Percentiles rank a stretch among this genome's conserved stretches.
Conservation (phyloP, 495 filamentous ascomycete genomes). For the Penicillium daleae region DNA sequence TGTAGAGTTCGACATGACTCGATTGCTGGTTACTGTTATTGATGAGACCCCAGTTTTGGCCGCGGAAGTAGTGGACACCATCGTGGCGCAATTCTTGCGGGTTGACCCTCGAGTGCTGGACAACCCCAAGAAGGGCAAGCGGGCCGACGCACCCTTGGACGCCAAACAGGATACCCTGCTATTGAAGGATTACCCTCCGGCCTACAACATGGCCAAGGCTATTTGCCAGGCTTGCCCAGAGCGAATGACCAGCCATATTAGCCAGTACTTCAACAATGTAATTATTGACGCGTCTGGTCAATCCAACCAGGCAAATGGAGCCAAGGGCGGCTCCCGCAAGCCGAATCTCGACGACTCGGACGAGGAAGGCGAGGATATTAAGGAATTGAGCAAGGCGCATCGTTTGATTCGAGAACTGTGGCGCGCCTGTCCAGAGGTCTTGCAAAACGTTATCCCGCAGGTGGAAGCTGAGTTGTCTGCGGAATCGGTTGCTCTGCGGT, state of each 20-base stretch:
- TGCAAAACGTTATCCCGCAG: constrained; percentile 92
- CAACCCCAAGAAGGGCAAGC: constrained; percentile 59
- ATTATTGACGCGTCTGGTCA: constrained; percentile 81
- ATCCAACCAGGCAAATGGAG: constrained; percentile 36
- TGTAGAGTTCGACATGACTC: constrained; percentile 89
- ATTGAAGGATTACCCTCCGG: constrained; percentile 82
- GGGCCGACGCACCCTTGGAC: constrained; percentile 60
- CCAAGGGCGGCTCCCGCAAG: constrained; percentile 52
- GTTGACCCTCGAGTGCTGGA: constrained; percentile 66
- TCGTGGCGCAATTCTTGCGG: constrained; percentile 92
- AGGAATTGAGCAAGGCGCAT: constrained; percentile 88
- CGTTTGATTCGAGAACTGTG: constrained; percentile 88
- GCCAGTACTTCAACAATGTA: constrained; percentile 96
- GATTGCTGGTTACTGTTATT: constrained; percentile 78
- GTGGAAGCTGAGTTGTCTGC: constrained; percentile 90
- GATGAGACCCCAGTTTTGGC: constrained; percentile 86
- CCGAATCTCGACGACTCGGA: constrained; percentile 69
- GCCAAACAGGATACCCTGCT: constrained; percentile 78
- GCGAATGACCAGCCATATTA: constrained; percentile 90
- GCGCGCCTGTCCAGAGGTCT: constrained; percentile 84
- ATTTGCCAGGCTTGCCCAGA: constrained; percentile 90
- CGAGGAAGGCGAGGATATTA: constrained; percentile 83
- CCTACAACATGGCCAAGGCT: constrained; percentile 94
- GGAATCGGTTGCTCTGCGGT: constrained; percentile 82
- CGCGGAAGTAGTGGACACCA: constrained; percentile 82